phyloP scores from a whole-genome alignment of 2,329 filamentous ascomycete genomes.

The Monilinia laxa region DNA sequence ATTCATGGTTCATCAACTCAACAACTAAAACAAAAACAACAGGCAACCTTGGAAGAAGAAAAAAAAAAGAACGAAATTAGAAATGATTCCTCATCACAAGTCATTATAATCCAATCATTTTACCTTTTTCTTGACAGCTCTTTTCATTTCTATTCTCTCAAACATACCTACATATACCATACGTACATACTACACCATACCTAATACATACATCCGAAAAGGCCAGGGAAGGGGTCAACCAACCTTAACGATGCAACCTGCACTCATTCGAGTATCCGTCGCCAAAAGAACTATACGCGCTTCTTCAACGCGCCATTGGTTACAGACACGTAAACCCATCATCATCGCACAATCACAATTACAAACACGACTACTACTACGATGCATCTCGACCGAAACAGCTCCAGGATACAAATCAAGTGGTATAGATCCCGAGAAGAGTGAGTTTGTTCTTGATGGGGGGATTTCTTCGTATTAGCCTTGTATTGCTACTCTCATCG shows the following conservation, averaged over 20 bases:
- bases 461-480: background rate
- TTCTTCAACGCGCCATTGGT: constrained; percentile 19
- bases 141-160: background rate
- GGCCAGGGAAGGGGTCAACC: background rate
- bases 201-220: background rate
- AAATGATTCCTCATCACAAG: background rate
- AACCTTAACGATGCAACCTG: constrained; percentile 18
- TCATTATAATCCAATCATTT: background rate
- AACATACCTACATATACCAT: background rate
- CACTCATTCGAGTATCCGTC: background rate
- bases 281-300: constrained; percentile 6
- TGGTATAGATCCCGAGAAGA: background rate
- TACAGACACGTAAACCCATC: constrained; percentile 10
- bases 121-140: background rate
- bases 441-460: constrained; percentile 1
- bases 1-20: background rate
- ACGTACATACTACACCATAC: too few relatives aligned
- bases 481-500: constrained; percentile 7
- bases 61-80: background rate
- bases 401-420: background rate
- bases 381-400: constrained; percentile 6
- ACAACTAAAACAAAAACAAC: constrained; percentile 6
- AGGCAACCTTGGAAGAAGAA: too few relatives aligned
- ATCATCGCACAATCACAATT: constrained; percentile 13
- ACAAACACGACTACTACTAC: constrained; percentile 15